A percentile compares a stretch with the other conserved stretches of the same genome.
Evolutionary conservation across 2,329 filamentous ascomycete species (phyloP).

Genomic region (Fusarium kyushuense): DNA sequence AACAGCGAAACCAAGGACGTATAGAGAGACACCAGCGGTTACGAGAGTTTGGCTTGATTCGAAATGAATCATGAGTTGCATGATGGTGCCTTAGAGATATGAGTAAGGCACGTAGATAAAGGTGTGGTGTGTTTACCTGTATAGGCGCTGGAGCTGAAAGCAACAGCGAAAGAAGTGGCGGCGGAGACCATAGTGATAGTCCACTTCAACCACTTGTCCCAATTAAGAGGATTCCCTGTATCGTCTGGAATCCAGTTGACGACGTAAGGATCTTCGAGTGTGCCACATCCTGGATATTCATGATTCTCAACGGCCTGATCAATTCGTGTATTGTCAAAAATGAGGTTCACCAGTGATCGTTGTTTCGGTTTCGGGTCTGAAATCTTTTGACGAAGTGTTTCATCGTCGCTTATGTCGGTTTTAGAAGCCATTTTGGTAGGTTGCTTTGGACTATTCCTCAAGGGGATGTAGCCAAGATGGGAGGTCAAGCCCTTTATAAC

Average conservation of each 20-base stretch:
- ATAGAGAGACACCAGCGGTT: slow-evolving; percentile 72
- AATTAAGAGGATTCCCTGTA: slow-evolving; percentile 74
- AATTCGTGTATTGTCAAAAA: slow-evolving; percentile 69
- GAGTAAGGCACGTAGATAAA: background rate
- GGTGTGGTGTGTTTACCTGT: slow-evolving; percentile 58
- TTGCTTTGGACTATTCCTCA: slow-evolving; percentile 5
- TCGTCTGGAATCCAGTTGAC: slow-evolving; percentile 77
- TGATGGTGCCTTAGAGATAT: slow-evolving; percentile 47
- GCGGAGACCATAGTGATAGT: slow-evolving; percentile 71
- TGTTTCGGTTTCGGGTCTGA: slow-evolving; percentile 5
- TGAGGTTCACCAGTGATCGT: slow-evolving; percentile 53
- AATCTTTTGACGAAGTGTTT: slow-evolving; percentile 31
- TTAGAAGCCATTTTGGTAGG: slow-evolving; percentile 1
- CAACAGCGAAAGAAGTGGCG: slow-evolving; percentile 74
- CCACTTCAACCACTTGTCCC: slow-evolving; percentile 71
- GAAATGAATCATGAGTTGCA: slow-evolving; percentile 68
- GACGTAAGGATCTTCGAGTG: slow-evolving; percentile 73
- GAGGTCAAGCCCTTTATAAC: slow-evolving; percentile 29
- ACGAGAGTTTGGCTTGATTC: slow-evolving; percentile 62
- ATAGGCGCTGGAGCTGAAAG: slow-evolving; percentile 77
- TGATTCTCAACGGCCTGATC: slow-evolving; percentile 68
- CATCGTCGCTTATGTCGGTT: slow-evolving; percentile 31
- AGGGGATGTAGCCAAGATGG: slow-evolving; percentile 20
- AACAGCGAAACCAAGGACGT: slow-evolving; percentile 71
- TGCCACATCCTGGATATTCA: slow-evolving; percentile 71